Evolutionary conservation across 208 protist genomes (phyloP).

Genomic region (Leishmania mexicana): DNA sequence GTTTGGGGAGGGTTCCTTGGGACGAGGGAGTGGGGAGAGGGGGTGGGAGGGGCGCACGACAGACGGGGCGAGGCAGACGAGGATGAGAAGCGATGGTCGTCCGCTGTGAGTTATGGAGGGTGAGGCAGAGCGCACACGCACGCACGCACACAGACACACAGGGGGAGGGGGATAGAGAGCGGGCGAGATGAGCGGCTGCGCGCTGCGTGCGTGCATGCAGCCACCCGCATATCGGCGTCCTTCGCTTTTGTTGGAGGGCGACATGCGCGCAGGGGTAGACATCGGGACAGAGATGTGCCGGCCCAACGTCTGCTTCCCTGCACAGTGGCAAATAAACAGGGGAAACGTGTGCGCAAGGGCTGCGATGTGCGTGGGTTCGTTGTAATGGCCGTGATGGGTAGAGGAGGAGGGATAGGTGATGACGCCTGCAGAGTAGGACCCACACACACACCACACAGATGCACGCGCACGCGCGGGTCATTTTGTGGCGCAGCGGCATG

Average conservation of each 20-base stretch:
- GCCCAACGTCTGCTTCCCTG: neutral
- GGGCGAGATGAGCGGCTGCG: neutral
- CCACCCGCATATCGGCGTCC: neutral
- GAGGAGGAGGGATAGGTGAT: too few species aligned
- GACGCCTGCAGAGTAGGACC: too few species aligned
- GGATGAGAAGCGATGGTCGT: neutral
- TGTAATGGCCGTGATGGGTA: too few species aligned
- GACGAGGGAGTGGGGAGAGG: neutral
- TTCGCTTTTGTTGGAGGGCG: neutral
- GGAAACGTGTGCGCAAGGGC: too few species aligned
- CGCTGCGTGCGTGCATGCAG: neutral
- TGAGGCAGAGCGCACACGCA: neutral
- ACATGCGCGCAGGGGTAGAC: neutral
- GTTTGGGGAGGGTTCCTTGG: neutral
- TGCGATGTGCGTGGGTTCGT: neutral
- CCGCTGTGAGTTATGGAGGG: neutral
- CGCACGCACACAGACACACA: neutral
- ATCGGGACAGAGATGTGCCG: neutral
- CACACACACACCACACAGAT: neutral
- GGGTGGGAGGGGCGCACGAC: neutral
- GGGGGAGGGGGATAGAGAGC: neutral
- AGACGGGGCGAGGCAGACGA: neutral
- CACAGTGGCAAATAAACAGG: neutral
- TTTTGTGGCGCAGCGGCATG: neutral
- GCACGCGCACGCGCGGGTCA: neutral